Evolutionary conservation across 495 filamentous ascomycete species (phyloP).

Genomic region (Talaromyces ruber): DNA sequence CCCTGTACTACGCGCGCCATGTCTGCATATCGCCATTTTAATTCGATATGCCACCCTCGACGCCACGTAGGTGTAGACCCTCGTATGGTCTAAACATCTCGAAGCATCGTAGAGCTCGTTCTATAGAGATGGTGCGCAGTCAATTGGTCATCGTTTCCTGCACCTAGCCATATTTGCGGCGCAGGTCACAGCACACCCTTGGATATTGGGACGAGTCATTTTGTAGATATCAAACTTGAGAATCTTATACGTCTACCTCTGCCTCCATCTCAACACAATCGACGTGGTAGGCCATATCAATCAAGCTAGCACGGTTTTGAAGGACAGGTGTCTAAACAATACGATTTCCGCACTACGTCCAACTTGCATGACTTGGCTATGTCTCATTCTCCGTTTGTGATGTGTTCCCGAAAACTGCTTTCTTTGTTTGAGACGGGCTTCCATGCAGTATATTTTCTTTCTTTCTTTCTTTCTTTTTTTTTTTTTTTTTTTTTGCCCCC

Average conservation of each 20-base stretch:
- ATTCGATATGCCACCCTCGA: not conserved
- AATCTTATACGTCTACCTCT: not conserved
- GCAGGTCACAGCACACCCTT: not conserved
- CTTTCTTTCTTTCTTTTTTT: not conserved
- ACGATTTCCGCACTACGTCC: not conserved
- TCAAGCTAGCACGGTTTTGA: not conserved
- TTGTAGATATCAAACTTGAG: not conserved
- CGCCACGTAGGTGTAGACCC: not conserved
- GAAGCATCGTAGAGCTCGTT: not conserved
- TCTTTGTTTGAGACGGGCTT: not conserved
- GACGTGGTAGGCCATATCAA: not conserved
- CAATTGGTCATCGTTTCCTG: not conserved
- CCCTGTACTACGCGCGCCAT: not conserved
- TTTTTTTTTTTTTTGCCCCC: not conserved
- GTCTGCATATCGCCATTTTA: not conserved
- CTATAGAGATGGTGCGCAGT: not conserved
- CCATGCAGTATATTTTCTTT: not conserved
- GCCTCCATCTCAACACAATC: not conserved
- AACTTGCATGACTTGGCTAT: not conserved
- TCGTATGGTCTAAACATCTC: not conserved
- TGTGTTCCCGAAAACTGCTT: not conserved
- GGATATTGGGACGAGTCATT: not conserved
- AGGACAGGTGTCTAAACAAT: not conserved
- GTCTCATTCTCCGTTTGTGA: not conserved
- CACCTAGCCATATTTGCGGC: not conserved